Conservation (phyloP, 2,329 filamentous ascomycete genomes). For the Cordyceps javanica region DNA sequence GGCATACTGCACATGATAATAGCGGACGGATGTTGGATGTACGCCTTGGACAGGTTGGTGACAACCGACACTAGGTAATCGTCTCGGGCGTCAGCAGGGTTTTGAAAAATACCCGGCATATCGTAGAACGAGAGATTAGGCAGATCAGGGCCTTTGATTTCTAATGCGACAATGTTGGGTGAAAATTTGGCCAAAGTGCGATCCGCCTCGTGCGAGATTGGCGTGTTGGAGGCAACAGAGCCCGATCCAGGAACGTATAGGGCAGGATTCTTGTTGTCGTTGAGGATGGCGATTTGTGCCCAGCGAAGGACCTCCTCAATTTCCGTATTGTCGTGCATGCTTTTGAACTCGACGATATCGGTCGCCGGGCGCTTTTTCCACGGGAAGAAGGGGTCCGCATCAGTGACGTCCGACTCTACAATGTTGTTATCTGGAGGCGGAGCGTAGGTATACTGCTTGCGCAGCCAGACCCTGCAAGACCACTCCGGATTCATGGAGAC, state of each 20-base stretch:
- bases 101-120: conserved; percentile 74
- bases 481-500: conserved; percentile 54
- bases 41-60: conserved; percentile 61
- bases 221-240: conserved; percentile 30
- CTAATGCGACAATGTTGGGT: conserved; percentile 71
- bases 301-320: conserved; percentile 64
- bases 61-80: conserved; percentile 67
- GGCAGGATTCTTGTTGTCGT: conserved; percentile 49
- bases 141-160: conserved; percentile 65
- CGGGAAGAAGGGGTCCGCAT: conserved; percentile 52
- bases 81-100: conserved; percentile 57
- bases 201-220: conserved; percentile 30
- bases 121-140: conserved; percentile 79
- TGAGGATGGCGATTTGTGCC: conserved; percentile 73
- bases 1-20: conserved; percentile 72
- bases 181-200: conserved; percentile 62
- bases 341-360: conserved; percentile 54
- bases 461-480: conserved; percentile 62
- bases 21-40: conserved; percentile 62
- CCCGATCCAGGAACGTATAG: conserved; percentile 49
- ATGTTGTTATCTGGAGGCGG: conserved; percentile 34
- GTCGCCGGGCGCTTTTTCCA: conserved; percentile 50
- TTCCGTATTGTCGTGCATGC: conserved; percentile 51
- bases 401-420: conserved; percentile 41
- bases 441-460: conserved; percentile 56